Percentiles rank a stretch among this genome's conserved stretches.
phyloP scores from a whole-genome alignment of 106 monocot genomes.

The Chionographis japonica region DNA sequence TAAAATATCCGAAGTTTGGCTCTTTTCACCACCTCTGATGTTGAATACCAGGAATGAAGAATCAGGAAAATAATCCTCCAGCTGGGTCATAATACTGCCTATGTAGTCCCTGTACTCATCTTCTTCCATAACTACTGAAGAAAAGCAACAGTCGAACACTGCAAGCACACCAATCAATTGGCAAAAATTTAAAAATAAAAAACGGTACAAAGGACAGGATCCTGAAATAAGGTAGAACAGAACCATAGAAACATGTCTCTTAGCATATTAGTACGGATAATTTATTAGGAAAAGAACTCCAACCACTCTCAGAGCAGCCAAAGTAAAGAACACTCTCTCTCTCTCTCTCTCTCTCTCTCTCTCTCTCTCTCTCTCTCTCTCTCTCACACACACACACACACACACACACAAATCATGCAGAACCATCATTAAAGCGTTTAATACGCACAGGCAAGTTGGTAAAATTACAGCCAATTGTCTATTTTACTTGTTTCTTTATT shows the following conservation, averaged over 20 bases:
- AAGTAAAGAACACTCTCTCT: too few species aligned
- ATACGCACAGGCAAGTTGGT: too few species aligned
- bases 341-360: too few species aligned
- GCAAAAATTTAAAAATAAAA: neutral
- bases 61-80: slow-evolving; percentile 66
- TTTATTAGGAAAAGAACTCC: too few species aligned
- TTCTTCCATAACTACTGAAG: slow-evolving; percentile 61
- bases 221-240: neutral
- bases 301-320: too few species aligned
- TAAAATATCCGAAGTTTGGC: slow-evolving; percentile 49
- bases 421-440: too few species aligned
- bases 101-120: slow-evolving; percentile 64
- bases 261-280: too few species aligned
- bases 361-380: too few species aligned
- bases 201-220: neutral
- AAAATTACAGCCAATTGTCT: too few species aligned
- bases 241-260: neutral
- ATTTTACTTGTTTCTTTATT: too few species aligned
- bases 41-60: slow-evolving; percentile 77
- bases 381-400: too few species aligned
- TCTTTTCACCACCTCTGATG: slow-evolving; percentile 52
- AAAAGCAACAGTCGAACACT: slow-evolving; percentile 98
- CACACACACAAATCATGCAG: too few species aligned
- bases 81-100: slow-evolving; percentile 54
- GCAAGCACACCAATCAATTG: slow-evolving; percentile 2